Evolutionary conservation across 164 flowering plant species (phyloP).

Genomic region (Nymphaea thermarum): DNA sequence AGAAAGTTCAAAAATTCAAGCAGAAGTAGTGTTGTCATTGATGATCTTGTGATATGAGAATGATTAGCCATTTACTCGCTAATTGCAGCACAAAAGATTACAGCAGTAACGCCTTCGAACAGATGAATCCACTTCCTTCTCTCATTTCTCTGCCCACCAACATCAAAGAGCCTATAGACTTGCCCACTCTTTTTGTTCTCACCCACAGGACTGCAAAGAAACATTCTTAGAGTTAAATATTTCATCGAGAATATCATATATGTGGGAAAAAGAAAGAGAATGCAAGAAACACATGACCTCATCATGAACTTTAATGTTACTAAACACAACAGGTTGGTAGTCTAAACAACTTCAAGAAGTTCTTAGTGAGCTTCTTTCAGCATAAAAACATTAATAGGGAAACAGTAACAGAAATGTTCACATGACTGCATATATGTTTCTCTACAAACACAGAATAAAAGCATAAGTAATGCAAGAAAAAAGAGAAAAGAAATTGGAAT

Average conservation of each 20-base stretch:
- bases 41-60: too few relatives aligned
- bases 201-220: constrained; percentile 78
- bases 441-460: too few relatives aligned
- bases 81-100: constrained; percentile 93
- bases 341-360: not conserved
- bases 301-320: not conserved
- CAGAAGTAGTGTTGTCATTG: not conserved
- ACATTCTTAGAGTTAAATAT: not conserved
- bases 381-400: not conserved
- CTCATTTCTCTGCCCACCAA: constrained; percentile 98
- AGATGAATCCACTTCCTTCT: constrained; percentile 99
- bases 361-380: not conserved
- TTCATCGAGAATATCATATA: not conserved
- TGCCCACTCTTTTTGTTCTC: constrained; percentile 93
- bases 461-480: too few relatives aligned
- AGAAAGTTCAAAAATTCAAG: not conserved
- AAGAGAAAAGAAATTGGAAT: too few relatives aligned
- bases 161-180: constrained; percentile 96
- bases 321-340: not conserved
- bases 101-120: constrained; percentile 95
- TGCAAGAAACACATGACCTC: not conserved
- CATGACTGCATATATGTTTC: too few relatives aligned
- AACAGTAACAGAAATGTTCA: too few relatives aligned
- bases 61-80: constrained; percentile 68
- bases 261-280: not conserved